phyloP scores from a whole-genome alignment of 73 alveolate species.

The Urostyla sp. region DNA sequence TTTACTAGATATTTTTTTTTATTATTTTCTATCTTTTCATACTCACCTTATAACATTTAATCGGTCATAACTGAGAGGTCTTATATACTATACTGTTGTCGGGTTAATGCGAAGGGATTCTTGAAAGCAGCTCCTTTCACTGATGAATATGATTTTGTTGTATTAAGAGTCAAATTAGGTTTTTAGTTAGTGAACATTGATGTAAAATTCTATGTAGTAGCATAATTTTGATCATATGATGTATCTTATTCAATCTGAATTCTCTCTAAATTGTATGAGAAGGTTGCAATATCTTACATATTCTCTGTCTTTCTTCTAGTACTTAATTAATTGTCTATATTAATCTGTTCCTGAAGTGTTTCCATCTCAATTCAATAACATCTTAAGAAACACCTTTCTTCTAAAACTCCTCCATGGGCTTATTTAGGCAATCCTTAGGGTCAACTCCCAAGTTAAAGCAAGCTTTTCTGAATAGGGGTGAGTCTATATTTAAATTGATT shows the following conservation, averaged over 20 bases:
- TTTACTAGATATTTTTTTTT: slow-evolving; percentile 2
- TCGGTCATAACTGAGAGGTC: slow-evolving; percentile 12
- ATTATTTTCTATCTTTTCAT: not conserved
- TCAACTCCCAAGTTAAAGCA: slow-evolving; percentile 24
- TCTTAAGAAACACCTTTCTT: slow-evolving; percentile 30
- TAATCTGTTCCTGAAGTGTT: slow-evolving; percentile 21
- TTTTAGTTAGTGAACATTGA: not conserved
- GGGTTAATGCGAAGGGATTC: slow-evolving; percentile 4
- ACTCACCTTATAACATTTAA: not conserved
- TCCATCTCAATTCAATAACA: slow-evolving; percentile 34
- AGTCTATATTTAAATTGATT: slow-evolving; percentile 2
- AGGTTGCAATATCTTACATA: not conserved
- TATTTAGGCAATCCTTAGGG: slow-evolving; percentile 10
- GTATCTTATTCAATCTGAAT: too few species aligned
- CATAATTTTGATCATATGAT: too few species aligned
- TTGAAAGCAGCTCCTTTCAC: slow-evolving; percentile 21
- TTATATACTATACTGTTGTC: slow-evolving; percentile 18
- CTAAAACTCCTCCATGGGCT: not conserved
- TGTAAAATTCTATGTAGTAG: not conserved
- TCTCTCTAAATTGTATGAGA: not conserved
- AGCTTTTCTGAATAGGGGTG: slow-evolving; percentile 35
- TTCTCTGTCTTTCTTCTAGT: slow-evolving; percentile 13
- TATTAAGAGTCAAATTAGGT: slow-evolving; percentile 3
- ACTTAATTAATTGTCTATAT: slow-evolving; percentile 34
- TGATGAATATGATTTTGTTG: not conserved